Conservation (phyloP, 2,329 filamentous ascomycete species). For the Aspergillus ochraceoroseus region DNA sequence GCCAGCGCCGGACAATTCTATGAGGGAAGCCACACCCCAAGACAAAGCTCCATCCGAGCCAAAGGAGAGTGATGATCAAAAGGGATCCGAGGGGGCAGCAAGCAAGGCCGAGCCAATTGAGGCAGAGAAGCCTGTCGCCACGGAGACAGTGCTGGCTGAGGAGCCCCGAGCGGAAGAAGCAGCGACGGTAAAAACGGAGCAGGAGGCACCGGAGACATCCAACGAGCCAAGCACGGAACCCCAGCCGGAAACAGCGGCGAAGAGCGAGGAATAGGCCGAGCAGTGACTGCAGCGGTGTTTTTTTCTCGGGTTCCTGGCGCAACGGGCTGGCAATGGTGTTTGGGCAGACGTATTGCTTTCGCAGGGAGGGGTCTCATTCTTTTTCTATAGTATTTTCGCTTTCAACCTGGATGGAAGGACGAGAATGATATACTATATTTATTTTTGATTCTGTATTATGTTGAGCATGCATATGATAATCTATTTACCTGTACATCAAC, state of each 20-base stretch:
- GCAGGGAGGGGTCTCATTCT: conserved; percentile 6
- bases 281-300: conserved; percentile 22
- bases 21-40: conserved; percentile 19
- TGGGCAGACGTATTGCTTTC: conserved; percentile 19
- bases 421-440: conserved; percentile 5
- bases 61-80: conserved; percentile 20
- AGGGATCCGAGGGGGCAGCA: conserved; percentile 14
- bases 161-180: conserved; percentile 17
- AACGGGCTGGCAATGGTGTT: conserved; percentile 39
- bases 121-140: conserved; percentile 14
- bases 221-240: conserved; percentile 20
- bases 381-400: conserved; percentile 3
- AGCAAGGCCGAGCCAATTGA: conserved; percentile 18
- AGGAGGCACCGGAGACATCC: conserved; percentile 18
- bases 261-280: conserved; percentile 28
- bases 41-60: conserved; percentile 20
- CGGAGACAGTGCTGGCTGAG: conserved; percentile 16
- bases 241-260: conserved; percentile 32
- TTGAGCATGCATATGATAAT: not conserved
- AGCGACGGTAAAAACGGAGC: conserved; percentile 10
- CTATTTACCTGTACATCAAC: not conserved
- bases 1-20: conserved; percentile 19
- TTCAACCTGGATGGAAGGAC: conserved; percentile 1
- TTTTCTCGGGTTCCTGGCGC: conserved; percentile 32
- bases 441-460: not conserved